Evolutionary conservation across 352 stramenopile genomes (phyloP).

Genomic region (Globisporangium nagaii): DNA sequence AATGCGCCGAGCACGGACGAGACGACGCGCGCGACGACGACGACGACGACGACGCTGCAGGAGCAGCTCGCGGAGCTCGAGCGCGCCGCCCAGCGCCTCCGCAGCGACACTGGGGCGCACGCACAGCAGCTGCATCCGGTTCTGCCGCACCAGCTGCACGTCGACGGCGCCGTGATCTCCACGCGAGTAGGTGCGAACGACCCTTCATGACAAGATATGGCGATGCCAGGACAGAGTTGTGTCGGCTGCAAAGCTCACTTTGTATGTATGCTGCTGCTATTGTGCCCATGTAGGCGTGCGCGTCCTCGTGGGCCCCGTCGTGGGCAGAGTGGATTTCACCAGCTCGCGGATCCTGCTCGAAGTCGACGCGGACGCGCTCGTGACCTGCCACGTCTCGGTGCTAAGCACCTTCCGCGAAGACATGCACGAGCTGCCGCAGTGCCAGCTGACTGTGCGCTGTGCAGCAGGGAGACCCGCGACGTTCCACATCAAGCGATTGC

Average conservation of each 20-base stretch:
- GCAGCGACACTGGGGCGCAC: conserved; percentile 12
- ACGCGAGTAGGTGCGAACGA: background rate
- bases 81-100: conserved; percentile 18
- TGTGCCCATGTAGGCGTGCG: conserved; percentile 42
- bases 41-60: conserved; percentile 19
- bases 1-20: conserved; percentile 36
- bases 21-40: conserved; percentile 16
- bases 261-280: background rate
- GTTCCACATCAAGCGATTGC: conserved; percentile 37
- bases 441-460: conserved; percentile 15
- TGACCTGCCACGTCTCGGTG: conserved; percentile 52
- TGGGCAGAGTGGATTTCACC: conserved; percentile 52
- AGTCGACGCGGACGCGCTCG: conserved; percentile 22
- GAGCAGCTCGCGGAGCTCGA: conserved; percentile 50
- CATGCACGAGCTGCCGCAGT: conserved; percentile 35
- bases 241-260: no score
- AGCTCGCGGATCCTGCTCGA: conserved; percentile 62
- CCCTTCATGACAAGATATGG: no score
- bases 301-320: conserved; percentile 59
- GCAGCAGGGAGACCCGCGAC: conserved; percentile 26
- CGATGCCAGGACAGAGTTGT: no score
- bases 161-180: conserved; percentile 17
- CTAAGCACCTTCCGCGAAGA: conserved; percentile 31
- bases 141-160: conserved; percentile 23
- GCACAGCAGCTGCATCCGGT: conserved; percentile 22